Evolutionary conservation across 2,329 filamentous ascomycete species (phyloP), one percentile per base, ranked within the genome.

Genomic region (Xylaria digitata): DNA sequence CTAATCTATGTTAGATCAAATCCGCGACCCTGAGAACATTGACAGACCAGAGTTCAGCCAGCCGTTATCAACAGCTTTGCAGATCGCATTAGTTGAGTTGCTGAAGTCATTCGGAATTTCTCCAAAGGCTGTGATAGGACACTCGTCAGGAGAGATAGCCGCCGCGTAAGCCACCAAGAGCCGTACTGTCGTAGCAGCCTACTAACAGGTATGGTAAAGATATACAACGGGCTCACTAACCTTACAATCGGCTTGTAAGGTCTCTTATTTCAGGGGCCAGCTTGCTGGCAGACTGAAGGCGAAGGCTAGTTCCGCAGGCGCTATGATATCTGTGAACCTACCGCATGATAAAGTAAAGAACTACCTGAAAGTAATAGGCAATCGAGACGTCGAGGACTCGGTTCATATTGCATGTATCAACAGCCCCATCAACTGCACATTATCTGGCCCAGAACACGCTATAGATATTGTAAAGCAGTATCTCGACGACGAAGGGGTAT

Each of bases 121-220:
- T 1, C 76, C 77, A 0, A 63, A 61, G 0, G 75, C 74, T 0
- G 77, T 80, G 0, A 62, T 78, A 0, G 78, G 79, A 1, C 78
- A 80, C 56, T 81, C 79, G 0, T 77, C 74, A 0, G 79, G 79
- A 6, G 80, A 81, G 45, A 79, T 80, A 42, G 79, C 79, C 0
- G 79, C 79, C 1, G 79, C 78, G 19, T 81, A 77, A 53, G 59
- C 15, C 17, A 37, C 7, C 9, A 34, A 45, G 7, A 19, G 3
- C n/a, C 19, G 11, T 21, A 37, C 11, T 37, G 32, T 8, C n/a
- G 6, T 30, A 30, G 8, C 3, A 37, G 8, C 19, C 8, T 45
- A 52, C 53, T 50, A 37, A 67, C 46, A 19, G 0, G 23, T 2
- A 17, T n/a, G 6, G 50, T 23, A 26, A 23, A 72, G 70, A 1